Base-by-base conservation (phyloP, 139 green algal species). In the Ettlia oleoabundans region DNA sequence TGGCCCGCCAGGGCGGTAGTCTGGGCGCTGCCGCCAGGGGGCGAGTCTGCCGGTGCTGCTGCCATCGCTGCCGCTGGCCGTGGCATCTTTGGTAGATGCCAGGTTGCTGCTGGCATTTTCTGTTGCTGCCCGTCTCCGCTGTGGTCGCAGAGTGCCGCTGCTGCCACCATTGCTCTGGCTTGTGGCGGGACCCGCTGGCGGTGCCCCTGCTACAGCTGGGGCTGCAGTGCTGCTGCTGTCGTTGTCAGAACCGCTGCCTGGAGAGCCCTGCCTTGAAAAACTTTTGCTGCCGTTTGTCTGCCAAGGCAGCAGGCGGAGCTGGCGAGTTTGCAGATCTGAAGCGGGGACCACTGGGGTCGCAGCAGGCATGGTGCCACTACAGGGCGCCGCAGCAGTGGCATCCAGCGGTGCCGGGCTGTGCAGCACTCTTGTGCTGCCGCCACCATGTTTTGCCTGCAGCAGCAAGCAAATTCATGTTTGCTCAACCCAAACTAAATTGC, bases 1-100 rank as follows among this genome's bases (percentile, higher is more conserved):
- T 4, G 63, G 51, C 37, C 47, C 52, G 35, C 53, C 66, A 8
- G 78, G 68, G 26, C 40, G n/a, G 55, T 78, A 82, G 33, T 85
- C 84, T 41, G 84, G 78, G 13, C 69, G 35, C 66, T 74, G 78
- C 32, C 55, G 67, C 78, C 78, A 85, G 22, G 37, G 52, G 26
- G 78, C 40, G 67, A 58, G 47, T 10, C n/a, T n/a, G n/a, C n/a
- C n/a, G n/a, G 33, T 2, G 9, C 43, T 77, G 70, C 43, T 18
- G 43, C 43, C 70, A 19, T 32, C 41, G n/a, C n/a, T 41, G 70
- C 70, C 58, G 68, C 41, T 32, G 68, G 37, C 32, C 13, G 40
- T 76, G 68, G 1, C 2, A 18, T 26, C 32, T 19, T 35, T 15
- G 63, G 32, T 26, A 58, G 15, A 58, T 15, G 13, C 13, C 47